Evolutionary conservation across 345 rosid genomes (phyloP).

Genomic region (Excoecaria cochinchinensis): DNA sequence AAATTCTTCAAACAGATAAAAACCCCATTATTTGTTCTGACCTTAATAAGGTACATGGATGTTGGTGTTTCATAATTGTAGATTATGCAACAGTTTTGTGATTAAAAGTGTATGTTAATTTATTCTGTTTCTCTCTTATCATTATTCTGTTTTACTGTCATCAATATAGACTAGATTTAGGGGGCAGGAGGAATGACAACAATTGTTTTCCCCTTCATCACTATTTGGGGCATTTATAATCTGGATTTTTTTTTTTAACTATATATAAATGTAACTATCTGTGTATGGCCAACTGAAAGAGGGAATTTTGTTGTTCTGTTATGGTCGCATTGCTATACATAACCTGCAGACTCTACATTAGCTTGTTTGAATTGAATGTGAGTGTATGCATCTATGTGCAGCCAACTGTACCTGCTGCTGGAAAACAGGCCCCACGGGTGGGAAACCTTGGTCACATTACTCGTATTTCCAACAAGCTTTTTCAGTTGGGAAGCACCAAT

Average conservation of each 20-base stretch:
- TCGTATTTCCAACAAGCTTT: slow-evolving; percentile 74
- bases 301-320: no score
- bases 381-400: slow-evolving; percentile 29
- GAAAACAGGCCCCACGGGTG: slow-evolving; percentile 66
- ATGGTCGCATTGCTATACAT: no score
- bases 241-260: no score
- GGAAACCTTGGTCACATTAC: slow-evolving; percentile 94
- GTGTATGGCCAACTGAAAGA: no score
- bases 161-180: neutral
- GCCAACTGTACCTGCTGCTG: slow-evolving; percentile 76
- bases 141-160: neutral
- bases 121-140: neutral
- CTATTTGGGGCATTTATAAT: no score
- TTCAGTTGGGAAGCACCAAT: slow-evolving; percentile 65
- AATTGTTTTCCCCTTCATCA: no score
- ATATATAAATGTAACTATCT: no score
- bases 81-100: neutral
- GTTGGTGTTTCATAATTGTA: neutral
- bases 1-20: slow-evolving; percentile 71
- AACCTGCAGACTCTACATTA: no score
- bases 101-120: neutral
- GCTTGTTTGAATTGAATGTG: neutral
- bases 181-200: no score
- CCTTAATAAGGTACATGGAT: slow-evolving; percentile 40
- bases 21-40: slow-evolving; percentile 56